These are phyloP conservation scores for Salisapilia sapeloensis DNA, from an alignment of 352 stramenopile genomes.

Conservation along the genomic window DNA sequence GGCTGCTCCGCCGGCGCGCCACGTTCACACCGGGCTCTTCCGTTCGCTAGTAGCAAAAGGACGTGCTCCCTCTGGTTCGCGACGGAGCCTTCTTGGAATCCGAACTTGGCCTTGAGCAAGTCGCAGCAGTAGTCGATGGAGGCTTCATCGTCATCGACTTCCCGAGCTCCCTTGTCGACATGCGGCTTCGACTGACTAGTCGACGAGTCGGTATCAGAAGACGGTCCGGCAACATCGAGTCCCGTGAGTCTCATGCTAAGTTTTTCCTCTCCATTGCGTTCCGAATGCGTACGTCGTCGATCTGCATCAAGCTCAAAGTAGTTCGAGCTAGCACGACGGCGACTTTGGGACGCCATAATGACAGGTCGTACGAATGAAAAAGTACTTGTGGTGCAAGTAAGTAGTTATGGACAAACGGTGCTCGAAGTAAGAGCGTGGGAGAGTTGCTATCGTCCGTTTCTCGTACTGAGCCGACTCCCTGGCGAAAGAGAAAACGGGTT, in stretches of 20 bases:
- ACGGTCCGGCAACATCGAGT: slow-evolving; percentile 22
- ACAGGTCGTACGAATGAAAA: too few species aligned
- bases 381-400: too few species aligned
- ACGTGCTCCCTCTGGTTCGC: slow-evolving; percentile 76
- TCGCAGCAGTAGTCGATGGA: slow-evolving; percentile 74
- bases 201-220: neutral
- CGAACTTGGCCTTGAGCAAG: slow-evolving; percentile 61
- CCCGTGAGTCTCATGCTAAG: slow-evolving; percentile 33
- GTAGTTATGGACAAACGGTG: too few species aligned
- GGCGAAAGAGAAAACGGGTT: too few species aligned
- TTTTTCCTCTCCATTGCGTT: slow-evolving; percentile 36
- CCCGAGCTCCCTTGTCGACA: slow-evolving; percentile 1
- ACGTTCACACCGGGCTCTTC: slow-evolving; percentile 27
- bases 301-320: slow-evolving; percentile 73
- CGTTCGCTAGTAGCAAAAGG: slow-evolving; percentile 62
- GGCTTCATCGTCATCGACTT: slow-evolving; percentile 45
- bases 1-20: slow-evolving; percentile 33
- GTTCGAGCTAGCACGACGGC: slow-evolving; percentile 56
- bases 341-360: too few species aligned
- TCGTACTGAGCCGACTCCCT: too few species aligned
- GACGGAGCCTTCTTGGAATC: slow-evolving; percentile 69
- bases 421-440: too few species aligned
- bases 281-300: slow-evolving; percentile 50
- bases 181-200: slow-evolving; percentile 5
- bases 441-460: too few species aligned